These are phyloP conservation scores for Rubia tinctorum DNA, from an alignment of 305 asterid genomes.

Conservation along the genomic window DNA sequence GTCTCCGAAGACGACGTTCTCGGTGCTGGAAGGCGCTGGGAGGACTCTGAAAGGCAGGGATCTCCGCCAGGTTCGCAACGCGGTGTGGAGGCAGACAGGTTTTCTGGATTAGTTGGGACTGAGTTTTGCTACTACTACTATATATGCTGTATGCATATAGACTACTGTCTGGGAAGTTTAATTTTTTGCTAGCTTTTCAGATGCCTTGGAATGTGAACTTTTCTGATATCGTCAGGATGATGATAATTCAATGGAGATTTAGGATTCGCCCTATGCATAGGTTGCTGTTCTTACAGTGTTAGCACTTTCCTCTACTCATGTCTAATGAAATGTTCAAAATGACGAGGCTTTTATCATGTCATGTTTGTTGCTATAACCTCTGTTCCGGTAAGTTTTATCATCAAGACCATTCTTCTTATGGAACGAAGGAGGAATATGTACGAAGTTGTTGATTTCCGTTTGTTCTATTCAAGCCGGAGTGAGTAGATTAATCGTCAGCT, in stretches of 20 bases:
- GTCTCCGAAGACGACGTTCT: constrained; percentile 46
- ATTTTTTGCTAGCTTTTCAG: constrained; percentile 25
- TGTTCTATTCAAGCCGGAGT: not conserved
- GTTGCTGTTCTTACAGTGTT: too few species aligned
- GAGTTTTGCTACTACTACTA: not conserved
- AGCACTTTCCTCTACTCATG: not conserved
- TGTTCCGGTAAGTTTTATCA: too few species aligned
- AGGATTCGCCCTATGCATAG: not conserved
- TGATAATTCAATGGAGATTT: too few species aligned
- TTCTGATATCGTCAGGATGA: not conserved
- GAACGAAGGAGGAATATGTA: too few species aligned
- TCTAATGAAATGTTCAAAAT: not conserved
- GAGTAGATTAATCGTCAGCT: not conserved
- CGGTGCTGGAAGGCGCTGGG: constrained; percentile 75
- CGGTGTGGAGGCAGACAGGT: constrained; percentile 74
- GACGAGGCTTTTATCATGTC: not conserved
- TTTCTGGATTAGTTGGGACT: constrained; percentile 43
- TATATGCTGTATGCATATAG: too few species aligned
- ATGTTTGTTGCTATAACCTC: not conserved
- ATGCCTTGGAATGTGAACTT: not conserved
- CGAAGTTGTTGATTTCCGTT: not conserved
- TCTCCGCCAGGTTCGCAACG: constrained; percentile 84
- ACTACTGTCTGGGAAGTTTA: constrained; percentile 23
- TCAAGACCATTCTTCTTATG: not conserved
- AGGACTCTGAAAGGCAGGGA: constrained; percentile 88